phyloP scores from a whole-genome alignment of 2,329 filamentous ascomycete genomes.

The Neopestalotiopsis sp. region DNA sequence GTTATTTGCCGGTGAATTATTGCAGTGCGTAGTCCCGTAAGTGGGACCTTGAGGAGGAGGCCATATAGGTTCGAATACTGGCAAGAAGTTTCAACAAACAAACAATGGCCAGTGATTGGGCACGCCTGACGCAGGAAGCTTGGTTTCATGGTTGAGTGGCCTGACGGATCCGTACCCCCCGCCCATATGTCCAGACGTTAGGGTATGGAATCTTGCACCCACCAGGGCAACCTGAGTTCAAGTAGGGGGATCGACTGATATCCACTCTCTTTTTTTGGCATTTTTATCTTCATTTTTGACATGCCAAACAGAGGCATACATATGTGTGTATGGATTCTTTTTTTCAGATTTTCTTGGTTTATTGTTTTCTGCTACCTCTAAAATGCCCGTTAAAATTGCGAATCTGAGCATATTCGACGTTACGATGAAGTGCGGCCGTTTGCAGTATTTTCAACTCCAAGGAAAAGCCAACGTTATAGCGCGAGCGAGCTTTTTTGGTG shows the following conservation, averaged over 20 bases:
- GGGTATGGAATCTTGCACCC: background rate
- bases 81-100: background rate
- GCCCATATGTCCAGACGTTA: conserved; percentile 13
- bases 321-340: background rate
- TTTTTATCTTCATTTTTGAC: background rate
- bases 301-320: background rate
- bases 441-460: no score
- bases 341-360: no score
- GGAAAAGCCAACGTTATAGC: no score
- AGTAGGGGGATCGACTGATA: conserved; percentile 1
- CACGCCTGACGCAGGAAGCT: background rate
- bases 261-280: background rate
- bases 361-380: no score
- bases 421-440: no score
- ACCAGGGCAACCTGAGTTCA: background rate
- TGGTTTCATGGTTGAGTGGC: background rate
- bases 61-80: background rate
- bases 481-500: no score
- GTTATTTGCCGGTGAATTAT: no score
- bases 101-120: background rate
- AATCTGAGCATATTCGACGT: no score
- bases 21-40: background rate
- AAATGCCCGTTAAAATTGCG: no score
- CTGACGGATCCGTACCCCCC: background rate
- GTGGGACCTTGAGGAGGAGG: background rate